Evolutionary conservation across 371 early-diverging fungal genomes (phyloP), one percentile per base, ranked within the genome.

Genomic region (Syncephalis fuscata): DNA sequence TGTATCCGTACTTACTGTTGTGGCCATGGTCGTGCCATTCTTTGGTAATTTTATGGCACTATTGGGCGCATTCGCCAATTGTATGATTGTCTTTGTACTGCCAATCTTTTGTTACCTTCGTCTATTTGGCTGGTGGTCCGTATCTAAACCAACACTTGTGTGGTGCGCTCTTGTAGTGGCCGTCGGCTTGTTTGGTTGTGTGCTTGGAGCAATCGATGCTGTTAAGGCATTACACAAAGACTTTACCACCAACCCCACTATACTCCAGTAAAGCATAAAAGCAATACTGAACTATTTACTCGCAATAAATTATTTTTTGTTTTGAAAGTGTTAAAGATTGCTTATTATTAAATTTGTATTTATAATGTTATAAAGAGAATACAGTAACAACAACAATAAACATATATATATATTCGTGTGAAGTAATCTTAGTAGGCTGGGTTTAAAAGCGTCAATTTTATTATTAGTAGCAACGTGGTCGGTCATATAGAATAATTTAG

Each of bases 21-120:
- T 80, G 49, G 85, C 86, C 0, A 61, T 83, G 49, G 60, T 70
- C 44, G 68, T 91, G 10, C 84, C 88, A 16, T 78, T 73, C 62
- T 87, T 91, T 62, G 76, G 75, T 43, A 73, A 78, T 54, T 67
- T 87, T 46, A 84, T 89, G 81, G 72, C 83, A 11, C 62, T 91
- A 19, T 56, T 91, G 26, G 92, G 92, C 23, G 80, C 88, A 1
- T 58, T 88, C 39, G 71, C 80, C 25, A 83, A 78, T 45, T 82
- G 80, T 48, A 63, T 73, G 57, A 67, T 86, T 37, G 82, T 85
- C 24, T 88, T 88, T 57, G 76, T 89, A 17, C 73, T 88, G 55
- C 92, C 92, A 2, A 70, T 87, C 16, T 51, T 80, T n/a, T 85
- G 78, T 57, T 82, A 88, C 60, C 58, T 80, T 24, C 72, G 75